These are phyloP conservation scores for Colletotrichum truncatum DNA, from an alignment of 2,329 filamentous ascomycete genomes.

Conservation along the genomic window DNA sequence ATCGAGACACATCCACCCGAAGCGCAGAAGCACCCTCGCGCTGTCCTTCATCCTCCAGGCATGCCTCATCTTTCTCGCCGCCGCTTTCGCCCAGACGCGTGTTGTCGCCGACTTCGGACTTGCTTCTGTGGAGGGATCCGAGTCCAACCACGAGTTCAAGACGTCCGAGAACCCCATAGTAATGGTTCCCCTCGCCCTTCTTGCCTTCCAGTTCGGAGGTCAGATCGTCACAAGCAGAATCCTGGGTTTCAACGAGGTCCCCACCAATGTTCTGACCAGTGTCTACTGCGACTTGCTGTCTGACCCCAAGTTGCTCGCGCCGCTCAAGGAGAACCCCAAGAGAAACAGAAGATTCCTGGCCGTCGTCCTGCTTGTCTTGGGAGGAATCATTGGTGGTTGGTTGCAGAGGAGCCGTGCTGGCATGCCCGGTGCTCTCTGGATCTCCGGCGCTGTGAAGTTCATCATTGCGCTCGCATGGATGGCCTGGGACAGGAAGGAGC, in stretches of 20 bases:
- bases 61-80: constrained; percentile 59
- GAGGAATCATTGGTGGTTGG: constrained; percentile 59
- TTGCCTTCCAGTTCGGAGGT: constrained; percentile 63
- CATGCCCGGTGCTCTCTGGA: constrained; percentile 53
- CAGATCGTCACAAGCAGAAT: constrained; percentile 60
- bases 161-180: constrained; percentile 47
- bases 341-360: constrained; percentile 56
- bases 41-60: constrained; percentile 62
- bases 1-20: constrained; percentile 42
- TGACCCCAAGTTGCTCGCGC: constrained; percentile 56
- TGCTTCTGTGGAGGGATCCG: constrained; percentile 29
- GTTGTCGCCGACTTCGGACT: constrained; percentile 54
- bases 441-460: constrained; percentile 55
- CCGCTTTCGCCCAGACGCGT: constrained; percentile 57
- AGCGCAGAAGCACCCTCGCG: constrained; percentile 52
- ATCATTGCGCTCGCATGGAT: constrained; percentile 46
- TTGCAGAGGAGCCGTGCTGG: constrained; percentile 51
- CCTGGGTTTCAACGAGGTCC: constrained; percentile 62
- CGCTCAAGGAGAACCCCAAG: constrained; percentile 52
- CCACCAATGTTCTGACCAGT: constrained; percentile 64
- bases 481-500: constrained; percentile 39
- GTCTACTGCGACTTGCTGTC: constrained; percentile 62
- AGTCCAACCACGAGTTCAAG: constrained; percentile 22
- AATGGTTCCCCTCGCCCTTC: constrained; percentile 53
- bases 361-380: constrained; percentile 54